These are phyloP conservation scores for Lentinula sp. DNA, from an alignment of 768 basidiomycete species.

Conservation along the genomic window DNA sequence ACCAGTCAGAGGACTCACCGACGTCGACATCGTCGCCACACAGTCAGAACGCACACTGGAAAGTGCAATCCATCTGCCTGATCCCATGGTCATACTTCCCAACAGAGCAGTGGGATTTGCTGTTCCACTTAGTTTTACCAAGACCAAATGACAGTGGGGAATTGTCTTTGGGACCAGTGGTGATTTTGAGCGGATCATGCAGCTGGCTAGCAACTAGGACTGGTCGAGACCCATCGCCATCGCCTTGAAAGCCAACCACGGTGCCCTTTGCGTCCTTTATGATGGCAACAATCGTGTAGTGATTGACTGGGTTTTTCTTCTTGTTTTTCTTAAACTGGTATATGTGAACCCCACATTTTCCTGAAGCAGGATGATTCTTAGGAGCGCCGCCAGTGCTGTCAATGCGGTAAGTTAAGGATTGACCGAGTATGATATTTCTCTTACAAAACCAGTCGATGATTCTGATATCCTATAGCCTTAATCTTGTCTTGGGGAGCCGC, in stretches of 20 bases:
- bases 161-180: neutral
- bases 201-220: neutral
- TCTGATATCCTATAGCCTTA: neutral
- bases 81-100: neutral
- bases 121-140: neutral
- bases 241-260: neutral
- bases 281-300: neutral
- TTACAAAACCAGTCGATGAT: neutral
- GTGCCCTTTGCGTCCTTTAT: neutral
- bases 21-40: neutral
- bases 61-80: neutral
- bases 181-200: neutral
- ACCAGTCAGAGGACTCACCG: neutral
- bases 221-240: neutral
- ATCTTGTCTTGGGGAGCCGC: neutral
- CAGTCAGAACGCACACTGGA: neutral
- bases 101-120: neutral
- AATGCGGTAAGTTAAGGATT: neutral
- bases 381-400: neutral
- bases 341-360: neutral
- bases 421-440: neutral
- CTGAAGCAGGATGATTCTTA: neutral
- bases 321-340: neutral
- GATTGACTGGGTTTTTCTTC: neutral
- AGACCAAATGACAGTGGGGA: neutral